Evolutionary conservation across 345 rosid genomes (phyloP), one percentile per base, ranked within the genome.

Genomic region (Citrus inodora): DNA sequence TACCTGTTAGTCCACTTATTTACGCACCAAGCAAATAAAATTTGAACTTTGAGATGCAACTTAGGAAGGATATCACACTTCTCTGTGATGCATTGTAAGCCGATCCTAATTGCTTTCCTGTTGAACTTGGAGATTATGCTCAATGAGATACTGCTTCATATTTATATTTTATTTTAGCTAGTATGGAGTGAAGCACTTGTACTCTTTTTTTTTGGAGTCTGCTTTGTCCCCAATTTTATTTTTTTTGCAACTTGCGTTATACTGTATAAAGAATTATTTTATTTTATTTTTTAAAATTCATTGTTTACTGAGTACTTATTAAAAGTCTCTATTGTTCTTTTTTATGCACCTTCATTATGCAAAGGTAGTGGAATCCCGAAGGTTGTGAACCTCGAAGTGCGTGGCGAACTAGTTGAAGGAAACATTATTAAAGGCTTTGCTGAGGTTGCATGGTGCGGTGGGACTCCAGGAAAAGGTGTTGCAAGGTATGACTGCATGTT

Each of bases 391-490:
- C 93, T 95, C 83, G 98, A 95, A 87, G 91, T 95, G 65, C 81
- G 66, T 4, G 99, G 99, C 37, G 97, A 92, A 78, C 87, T 95
- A 70, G 88, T 93, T 53, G 99, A 95, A 84, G 99, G 98, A 76
- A 90, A 88, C 77, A 64, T 81, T 65, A 73, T 95, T 77, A 90
- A 82, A 80, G 98, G 98, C 58, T 82, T 85, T 67, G 95, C 94
- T 78, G 86, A 87, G 83, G 91, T 95, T 80, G 98, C 99, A 80
- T 95, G 99, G 99, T 92, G 98, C 73, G 99, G 99, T 76, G 99
- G 97, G 78, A 92, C 90, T 78, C 98, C 98, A 1, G 98, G 97
- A 75, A 95, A 91, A 81, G 90, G 99, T 67, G 97, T 95, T 84
- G 88, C 96, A 38, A 95, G 99, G 99, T 93, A 71, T 76, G 79